Base-by-base conservation (phyloP, 257 asterid species). In the Ocimum tenuiflorum region DNA sequence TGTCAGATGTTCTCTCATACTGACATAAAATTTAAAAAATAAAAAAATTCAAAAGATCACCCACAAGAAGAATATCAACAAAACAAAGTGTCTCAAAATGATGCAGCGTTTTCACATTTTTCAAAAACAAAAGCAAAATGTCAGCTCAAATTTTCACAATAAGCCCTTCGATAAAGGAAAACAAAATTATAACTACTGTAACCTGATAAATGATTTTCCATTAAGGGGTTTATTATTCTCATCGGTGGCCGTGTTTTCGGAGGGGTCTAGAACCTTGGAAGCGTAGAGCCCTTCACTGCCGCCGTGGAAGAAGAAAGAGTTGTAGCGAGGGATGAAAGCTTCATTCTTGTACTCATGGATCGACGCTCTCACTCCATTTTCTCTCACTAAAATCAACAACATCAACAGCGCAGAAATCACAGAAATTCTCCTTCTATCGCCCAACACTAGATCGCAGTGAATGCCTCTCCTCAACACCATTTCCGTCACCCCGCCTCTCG, bases 281-380 rank as follows among this genome's bases (percentile, higher is more conserved):
- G 96, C 96, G 74, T 87, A 86, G 54, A 94, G 97, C 0, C 99
- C 99, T 69, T 94, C 99, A 54, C 96, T 90, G 17, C 99, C 99
- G 45, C 99, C 99, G 74, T 90, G 95, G 63, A 89, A 86, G 79
- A 89, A 94, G 87, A 73, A 90, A 0, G 97, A 86, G 81, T 94
- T 85, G 85, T 74, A 86, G 54, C 92, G 88, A 69, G 96, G 96
- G 66, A 79, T 90, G 76, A 94, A 89, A 51, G 79, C 84, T 66
- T 86, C 96, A 45, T 88, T 85, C 77, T 68, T 84, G 73, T 90
- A 94, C 73, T 94, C 97, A 63, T 90, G 99, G 89, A 94, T 94
- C 88, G 97, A 94, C 18, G 89, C 96, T 53, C 68, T 69, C 51
- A 87, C 98, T 43, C 78, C 74, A 19, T 64, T 72, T 49, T 72